These are phyloP conservation scores for Neodidymelliopsis sp. DNA, from an alignment of 2,329 filamentous ascomycete species.

Conservation along the genomic window DNA sequence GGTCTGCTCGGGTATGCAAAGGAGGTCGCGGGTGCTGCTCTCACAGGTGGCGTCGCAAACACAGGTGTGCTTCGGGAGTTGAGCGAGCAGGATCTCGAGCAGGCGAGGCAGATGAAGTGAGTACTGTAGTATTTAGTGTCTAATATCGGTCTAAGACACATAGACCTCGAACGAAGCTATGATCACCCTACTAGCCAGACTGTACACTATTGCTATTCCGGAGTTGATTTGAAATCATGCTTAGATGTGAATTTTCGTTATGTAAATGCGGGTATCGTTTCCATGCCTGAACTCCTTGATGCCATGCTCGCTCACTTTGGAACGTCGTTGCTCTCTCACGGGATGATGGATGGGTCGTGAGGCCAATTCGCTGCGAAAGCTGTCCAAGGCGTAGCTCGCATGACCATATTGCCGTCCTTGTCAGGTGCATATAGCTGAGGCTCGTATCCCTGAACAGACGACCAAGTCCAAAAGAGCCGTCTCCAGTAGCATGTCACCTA, in stretches of 20 bases:
- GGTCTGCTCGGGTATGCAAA: conserved; percentile 49
- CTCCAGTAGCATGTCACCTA: conserved; percentile 46
- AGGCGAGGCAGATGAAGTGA: conserved; percentile 39
- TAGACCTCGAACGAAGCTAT: conserved; percentile 9
- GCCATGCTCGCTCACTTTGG: conserved; percentile 17
- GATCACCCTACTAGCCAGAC: no score
- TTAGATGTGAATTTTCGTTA: conserved; percentile 9
- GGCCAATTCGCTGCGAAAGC: conserved; percentile 47
- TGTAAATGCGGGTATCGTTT: conserved; percentile 30
- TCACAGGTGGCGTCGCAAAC: conserved; percentile 51
- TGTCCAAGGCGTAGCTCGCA: conserved; percentile 44
- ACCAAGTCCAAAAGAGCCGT: conserved; percentile 40
- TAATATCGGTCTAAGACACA: conserved; percentile 1
- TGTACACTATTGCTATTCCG: not conserved
- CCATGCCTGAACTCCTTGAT: conserved; percentile 18
- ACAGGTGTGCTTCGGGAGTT: conserved; percentile 55
- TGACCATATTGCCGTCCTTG: conserved; percentile 34
- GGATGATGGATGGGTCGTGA: conserved; percentile 38
- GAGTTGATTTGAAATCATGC: not conserved
- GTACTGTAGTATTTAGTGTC: not conserved
- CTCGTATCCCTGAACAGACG: conserved; percentile 41
- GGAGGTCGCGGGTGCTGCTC: conserved; percentile 49
- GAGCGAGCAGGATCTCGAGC: conserved; percentile 58
- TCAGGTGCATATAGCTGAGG: conserved; percentile 38
- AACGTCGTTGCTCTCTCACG: conserved; percentile 19